These are phyloP conservation scores for Crithidia expoeki DNA, from an alignment of 208 protist genomes.

Conservation along the genomic window DNA sequence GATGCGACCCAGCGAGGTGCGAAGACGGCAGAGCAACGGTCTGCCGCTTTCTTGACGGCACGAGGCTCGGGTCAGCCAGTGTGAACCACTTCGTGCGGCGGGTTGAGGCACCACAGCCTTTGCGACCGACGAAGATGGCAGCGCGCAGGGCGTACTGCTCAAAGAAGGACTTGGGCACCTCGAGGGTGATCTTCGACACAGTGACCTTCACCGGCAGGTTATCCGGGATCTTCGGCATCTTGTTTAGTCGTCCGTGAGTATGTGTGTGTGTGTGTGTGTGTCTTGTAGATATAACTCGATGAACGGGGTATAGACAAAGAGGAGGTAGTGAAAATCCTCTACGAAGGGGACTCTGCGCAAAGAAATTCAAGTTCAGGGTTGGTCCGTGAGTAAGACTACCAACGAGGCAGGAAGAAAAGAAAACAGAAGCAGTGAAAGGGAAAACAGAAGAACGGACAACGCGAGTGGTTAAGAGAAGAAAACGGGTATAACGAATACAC, in stretches of 20 bases:
- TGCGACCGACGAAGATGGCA: constrained; percentile 44
- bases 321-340: too few species aligned
- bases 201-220: constrained; percentile 43
- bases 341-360: too few species aligned
- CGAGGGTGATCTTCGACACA: constrained; percentile 42
- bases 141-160: constrained; percentile 29
- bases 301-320: too few species aligned
- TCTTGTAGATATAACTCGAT: background rate
- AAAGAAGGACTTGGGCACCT: constrained; percentile 47
- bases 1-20: constrained; percentile 13
- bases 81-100: constrained; percentile 65
- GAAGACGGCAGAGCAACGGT: constrained; percentile 12
- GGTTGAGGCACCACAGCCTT: constrained; percentile 36
- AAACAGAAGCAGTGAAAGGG: too few species aligned
- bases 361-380: too few species aligned
- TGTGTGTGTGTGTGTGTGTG: background rate
- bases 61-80: constrained; percentile 30
- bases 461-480: too few species aligned
- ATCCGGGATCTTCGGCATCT: constrained; percentile 48
- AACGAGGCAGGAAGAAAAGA: too few species aligned
- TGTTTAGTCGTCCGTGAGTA: background rate
- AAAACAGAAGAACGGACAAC: too few species aligned
- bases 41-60: constrained; percentile 31
- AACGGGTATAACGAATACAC: too few species aligned
- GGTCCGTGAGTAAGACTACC: too few species aligned